A percentile compares a stretch with the other conserved stretches of the same genome.
Evolutionary conservation across 2,329 filamentous ascomycete genomes (phyloP).

Genomic region (Colletotrichum liriopes): DNA sequence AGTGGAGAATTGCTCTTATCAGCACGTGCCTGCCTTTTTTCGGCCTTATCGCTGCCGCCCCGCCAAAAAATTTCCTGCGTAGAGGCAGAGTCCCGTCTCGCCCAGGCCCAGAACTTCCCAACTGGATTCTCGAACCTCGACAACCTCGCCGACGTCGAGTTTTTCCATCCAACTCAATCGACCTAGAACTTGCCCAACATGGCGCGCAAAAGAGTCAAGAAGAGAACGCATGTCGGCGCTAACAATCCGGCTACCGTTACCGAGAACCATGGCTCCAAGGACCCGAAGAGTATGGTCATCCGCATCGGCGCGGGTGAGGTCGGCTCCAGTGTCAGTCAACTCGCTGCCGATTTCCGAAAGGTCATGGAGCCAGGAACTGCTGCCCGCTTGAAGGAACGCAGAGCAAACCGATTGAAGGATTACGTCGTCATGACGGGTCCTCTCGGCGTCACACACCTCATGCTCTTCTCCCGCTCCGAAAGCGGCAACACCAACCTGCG

Average conservation of each 20-base stretch:
- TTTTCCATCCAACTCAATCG: conserved; percentile 33
- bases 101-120: conserved; percentile 1
- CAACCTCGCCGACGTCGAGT: not conserved
- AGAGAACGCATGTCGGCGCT: conserved; percentile 86
- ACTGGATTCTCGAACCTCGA: not conserved
- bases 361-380: conserved; percentile 99
- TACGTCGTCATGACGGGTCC: conserved; percentile 97
- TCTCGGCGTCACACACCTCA: conserved; percentile 90
- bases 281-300: conserved; percentile 98
- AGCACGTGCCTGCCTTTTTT: conserved; percentile 14
- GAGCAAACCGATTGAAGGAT: conserved; percentile 89
- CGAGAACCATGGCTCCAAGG: conserved; percentile 72
- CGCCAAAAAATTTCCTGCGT: conserved; percentile 39
- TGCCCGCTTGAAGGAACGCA: conserved; percentile 88
- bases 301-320: conserved; percentile 95
- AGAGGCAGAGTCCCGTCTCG: conserved; percentile 8
- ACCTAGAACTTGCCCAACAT: conserved; percentile 62
- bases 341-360: conserved; percentile 89
- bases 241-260: conserved; percentile 70
- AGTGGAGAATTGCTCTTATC: conserved; percentile 25
- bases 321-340: conserved; percentile 89
- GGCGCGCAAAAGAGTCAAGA: conserved; percentile 88
- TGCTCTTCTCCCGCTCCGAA: conserved; percentile 92
- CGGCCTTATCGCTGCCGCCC: conserved; percentile 24
- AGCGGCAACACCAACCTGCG: conserved; percentile 94